Conservation (phyloP, 805 yeast genomes). For the Ogataea glucozyma region DNA sequence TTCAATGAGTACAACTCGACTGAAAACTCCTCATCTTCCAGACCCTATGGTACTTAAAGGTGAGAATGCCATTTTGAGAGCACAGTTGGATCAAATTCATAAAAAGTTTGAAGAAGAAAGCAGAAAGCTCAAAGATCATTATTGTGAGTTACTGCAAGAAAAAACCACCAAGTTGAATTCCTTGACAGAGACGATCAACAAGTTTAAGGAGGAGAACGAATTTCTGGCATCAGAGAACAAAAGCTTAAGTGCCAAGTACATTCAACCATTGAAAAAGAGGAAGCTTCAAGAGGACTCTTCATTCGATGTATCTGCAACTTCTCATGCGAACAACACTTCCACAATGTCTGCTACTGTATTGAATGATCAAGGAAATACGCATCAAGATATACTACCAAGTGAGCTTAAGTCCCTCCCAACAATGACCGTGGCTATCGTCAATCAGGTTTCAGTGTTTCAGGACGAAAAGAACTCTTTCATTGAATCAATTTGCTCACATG, state of each 20-base stretch:
- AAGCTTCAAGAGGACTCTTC: slow-evolving; percentile 22
- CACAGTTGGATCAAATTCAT: slow-evolving; percentile 54
- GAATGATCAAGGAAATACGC: slow-evolving; percentile 1
- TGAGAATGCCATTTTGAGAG: slow-evolving; percentile 75
- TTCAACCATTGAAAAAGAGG: slow-evolving; percentile 30
- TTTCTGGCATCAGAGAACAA: slow-evolving; percentile 53
- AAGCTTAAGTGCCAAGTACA: slow-evolving; percentile 29
- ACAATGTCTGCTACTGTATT: not conserved
- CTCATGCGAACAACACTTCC: not conserved
- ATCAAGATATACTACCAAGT: not conserved
- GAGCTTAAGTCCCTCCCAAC: slow-evolving; percentile 8
- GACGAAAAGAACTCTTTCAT: slow-evolving; percentile 43
- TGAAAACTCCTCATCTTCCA: not conserved
- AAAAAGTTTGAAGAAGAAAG: slow-evolving; percentile 38
- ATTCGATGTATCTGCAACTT: slow-evolving; percentile 4
- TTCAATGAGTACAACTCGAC: too few relatives aligned
- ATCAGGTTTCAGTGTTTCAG: slow-evolving; percentile 35
- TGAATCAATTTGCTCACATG: slow-evolving; percentile 36
- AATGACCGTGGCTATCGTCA: slow-evolving; percentile 28
- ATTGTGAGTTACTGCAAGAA: slow-evolving; percentile 20
- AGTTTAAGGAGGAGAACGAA: slow-evolving; percentile 54
- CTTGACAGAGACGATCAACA: slow-evolving; percentile 38
- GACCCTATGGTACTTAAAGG: slow-evolving; percentile 51
- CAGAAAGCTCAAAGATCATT: slow-evolving; percentile 38
- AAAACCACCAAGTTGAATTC: slow-evolving; percentile 27